Percentiles rank a stretch among this genome's conserved stretches.
Evolutionary conservation across 345 rosid genomes (phyloP).

Genomic region (Lepidium aucheri): DNA sequence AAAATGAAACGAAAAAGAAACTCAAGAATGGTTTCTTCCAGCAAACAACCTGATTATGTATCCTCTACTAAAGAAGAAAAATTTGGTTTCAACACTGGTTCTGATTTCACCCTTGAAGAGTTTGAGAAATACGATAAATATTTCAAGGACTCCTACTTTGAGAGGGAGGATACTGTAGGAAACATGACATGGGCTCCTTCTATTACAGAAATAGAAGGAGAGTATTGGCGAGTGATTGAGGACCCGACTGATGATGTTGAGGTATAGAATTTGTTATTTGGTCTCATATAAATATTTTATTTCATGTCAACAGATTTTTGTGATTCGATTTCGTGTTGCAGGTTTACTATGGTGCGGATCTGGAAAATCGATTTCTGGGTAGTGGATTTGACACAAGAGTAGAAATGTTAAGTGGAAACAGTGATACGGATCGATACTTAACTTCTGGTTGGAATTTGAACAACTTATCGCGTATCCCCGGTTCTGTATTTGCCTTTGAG

Average conservation of each 20-base stretch:
- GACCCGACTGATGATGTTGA: slow-evolving; percentile 67
- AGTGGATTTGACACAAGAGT: slow-evolving; percentile 69
- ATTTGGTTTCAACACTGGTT: slow-evolving; percentile 74
- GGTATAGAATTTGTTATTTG: not conserved
- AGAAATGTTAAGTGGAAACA: slow-evolving; percentile 20
- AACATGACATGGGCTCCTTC: slow-evolving; percentile 37
- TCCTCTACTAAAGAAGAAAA: slow-evolving; percentile 40
- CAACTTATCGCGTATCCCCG: slow-evolving; percentile 70
- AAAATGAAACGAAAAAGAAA: slow-evolving; percentile 52
- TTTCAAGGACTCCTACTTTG: slow-evolving; percentile 61
- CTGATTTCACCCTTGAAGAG: slow-evolving; percentile 63
- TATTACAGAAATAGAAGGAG: slow-evolving; percentile 67
- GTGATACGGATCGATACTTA: slow-evolving; percentile 40
- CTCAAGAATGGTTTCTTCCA: slow-evolving; percentile 36
- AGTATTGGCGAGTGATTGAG: slow-evolving; percentile 90
- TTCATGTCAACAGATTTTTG: not conserved
- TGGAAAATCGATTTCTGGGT: slow-evolving; percentile 67
- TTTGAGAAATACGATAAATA: slow-evolving; percentile 49
- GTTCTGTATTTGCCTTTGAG: slow-evolving; percentile 75
- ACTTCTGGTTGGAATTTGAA: slow-evolving; percentile 82
- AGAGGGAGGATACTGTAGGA: slow-evolving; percentile 22
- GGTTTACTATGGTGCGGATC: slow-evolving; percentile 87
- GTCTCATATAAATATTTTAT: too few species aligned
- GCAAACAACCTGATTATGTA: slow-evolving; percentile 25
- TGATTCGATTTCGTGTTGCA: slow-evolving; percentile 18